A percentile compares a stretch with the other conserved stretches of the same genome.
Evolutionary conservation across 495 filamentous ascomycete species (phyloP).

Genomic region (Cudoniella acicularis): DNA sequence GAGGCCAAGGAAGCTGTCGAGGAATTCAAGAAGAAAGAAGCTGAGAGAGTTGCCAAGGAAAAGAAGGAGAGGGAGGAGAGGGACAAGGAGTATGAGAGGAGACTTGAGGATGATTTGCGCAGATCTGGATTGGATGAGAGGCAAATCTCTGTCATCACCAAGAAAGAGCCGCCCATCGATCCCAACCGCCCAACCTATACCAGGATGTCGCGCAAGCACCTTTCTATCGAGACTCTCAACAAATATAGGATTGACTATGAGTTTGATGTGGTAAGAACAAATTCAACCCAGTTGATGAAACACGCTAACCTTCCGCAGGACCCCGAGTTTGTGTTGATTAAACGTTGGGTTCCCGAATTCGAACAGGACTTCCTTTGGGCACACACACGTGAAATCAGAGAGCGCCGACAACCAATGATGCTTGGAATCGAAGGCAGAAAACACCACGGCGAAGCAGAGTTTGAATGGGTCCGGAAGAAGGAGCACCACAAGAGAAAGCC

Average conservation of each 20-base stretch:
- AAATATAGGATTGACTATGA: slow-evolving; percentile 49
- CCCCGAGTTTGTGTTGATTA: slow-evolving; percentile 70
- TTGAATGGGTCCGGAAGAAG: slow-evolving; percentile 26
- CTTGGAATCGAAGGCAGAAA: slow-evolving; percentile 15
- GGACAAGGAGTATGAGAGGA: slow-evolving; percentile 34
- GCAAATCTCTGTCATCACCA: slow-evolving; percentile 48
- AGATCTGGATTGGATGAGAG: slow-evolving; percentile 48
- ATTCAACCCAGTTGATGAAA: background rate
- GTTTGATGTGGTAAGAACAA: slow-evolving; percentile 41
- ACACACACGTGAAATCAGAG: slow-evolving; percentile 62
- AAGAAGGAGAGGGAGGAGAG: slow-evolving; percentile 44
- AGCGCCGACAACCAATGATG: slow-evolving; percentile 27
- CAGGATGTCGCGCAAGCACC: slow-evolving; percentile 51
- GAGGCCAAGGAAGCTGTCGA: slow-evolving; percentile 42
- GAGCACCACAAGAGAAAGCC: slow-evolving; percentile 23
- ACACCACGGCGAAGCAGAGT: slow-evolving; percentile 20
- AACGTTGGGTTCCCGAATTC: slow-evolving; percentile 67
- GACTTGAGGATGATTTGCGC: slow-evolving; percentile 45
- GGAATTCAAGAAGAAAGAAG: slow-evolving; percentile 51
- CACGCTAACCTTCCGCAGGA: slow-evolving; percentile 44
- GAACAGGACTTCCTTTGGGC: slow-evolving; percentile 70
- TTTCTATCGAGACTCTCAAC: slow-evolving; percentile 52
- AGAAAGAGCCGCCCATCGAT: slow-evolving; percentile 40
- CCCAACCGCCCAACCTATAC: slow-evolving; percentile 47
- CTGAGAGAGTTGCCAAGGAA: slow-evolving; percentile 45